Evolutionary conservation across 2,329 filamentous ascomycete species (phyloP).

Genomic region (Colletotrichum graminicola): DNA sequence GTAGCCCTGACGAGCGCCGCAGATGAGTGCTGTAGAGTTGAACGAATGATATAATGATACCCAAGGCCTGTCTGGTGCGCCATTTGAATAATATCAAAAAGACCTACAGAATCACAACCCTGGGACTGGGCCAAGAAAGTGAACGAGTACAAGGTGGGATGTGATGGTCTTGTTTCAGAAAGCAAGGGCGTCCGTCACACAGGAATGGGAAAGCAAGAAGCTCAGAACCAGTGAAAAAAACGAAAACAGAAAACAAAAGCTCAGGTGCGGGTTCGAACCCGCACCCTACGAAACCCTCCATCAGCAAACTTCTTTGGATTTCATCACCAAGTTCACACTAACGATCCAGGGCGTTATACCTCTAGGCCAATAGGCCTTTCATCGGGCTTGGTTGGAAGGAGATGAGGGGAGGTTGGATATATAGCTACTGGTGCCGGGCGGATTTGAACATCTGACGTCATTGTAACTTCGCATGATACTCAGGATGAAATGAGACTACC

Average conservation of each 20-base stretch:
- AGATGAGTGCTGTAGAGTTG: conserved; percentile 1
- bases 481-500: neutral
- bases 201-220: neutral
- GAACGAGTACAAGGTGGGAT: neutral
- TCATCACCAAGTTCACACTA: conserved; percentile 11
- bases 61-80: conserved; percentile 1
- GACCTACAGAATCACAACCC: neutral
- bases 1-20: conserved; percentile 30
- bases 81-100: neutral
- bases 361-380: conserved; percentile 2
- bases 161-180: neutral
- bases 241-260: neutral
- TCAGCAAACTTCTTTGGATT: conserved; percentile 10
- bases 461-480: neutral
- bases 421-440: neutral
- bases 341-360: conserved; percentile 6
- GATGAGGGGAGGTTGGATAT: neutral
- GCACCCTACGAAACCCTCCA: conserved; percentile 4
- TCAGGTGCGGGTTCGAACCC: neutral
- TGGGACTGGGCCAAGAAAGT: neutral
- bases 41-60: conserved; percentile 4
- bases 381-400: conserved; percentile 1
- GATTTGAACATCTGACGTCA: neutral
- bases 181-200: neutral
- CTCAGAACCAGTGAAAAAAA: neutral